Evolutionary conservation across 768 basidiomycete species (phyloP).

Genomic region (Pisolithus orientalis): DNA sequence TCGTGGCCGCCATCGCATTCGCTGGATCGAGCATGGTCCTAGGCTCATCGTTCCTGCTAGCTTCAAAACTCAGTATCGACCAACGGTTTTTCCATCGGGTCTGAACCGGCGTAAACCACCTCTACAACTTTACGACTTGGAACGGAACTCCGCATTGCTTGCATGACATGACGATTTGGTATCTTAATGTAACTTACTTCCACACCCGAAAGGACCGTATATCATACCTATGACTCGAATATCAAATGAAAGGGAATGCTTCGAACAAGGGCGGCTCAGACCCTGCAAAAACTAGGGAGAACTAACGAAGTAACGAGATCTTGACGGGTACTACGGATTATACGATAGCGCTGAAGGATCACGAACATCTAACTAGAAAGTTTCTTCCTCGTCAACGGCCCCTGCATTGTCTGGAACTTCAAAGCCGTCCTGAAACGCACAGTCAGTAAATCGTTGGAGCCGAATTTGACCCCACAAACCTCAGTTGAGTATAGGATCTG

Average conservation of each 20-base stretch:
- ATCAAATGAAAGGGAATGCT: too few relatives aligned
- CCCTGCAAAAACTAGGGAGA: slow-evolving; percentile 5
- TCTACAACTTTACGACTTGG: too few relatives aligned
- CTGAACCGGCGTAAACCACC: slow-evolving; percentile 17
- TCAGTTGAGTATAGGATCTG: slow-evolving; percentile 93
- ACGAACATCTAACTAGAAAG: slow-evolving; percentile 38
- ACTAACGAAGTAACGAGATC: slow-evolving; percentile 1
- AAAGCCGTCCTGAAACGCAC: slow-evolving; percentile 70
- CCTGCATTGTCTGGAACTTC: slow-evolving; percentile 71
- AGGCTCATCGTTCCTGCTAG: slow-evolving; percentile 53
- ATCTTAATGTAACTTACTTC: too few relatives aligned
- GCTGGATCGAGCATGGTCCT: slow-evolving; percentile 52
- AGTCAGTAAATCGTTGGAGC: slow-evolving; percentile 4
- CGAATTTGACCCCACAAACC: slow-evolving; percentile 40
- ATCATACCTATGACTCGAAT: too few relatives aligned
- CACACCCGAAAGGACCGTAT: too few relatives aligned
- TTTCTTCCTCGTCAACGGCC: slow-evolving; percentile 73
- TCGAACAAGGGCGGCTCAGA: too few relatives aligned
- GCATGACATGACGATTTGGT: too few relatives aligned
- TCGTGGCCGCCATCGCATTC: slow-evolving; percentile 48
- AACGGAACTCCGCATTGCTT: too few relatives aligned
- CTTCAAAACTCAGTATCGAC: slow-evolving; percentile 43
- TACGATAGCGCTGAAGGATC: slow-evolving; percentile 8
- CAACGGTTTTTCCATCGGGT: slow-evolving; percentile 39
- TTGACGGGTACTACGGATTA: not conserved